Percentiles rank a stretch among this genome's conserved stretches.
Evolutionary conservation across 371 early-diverging fungal genomes (phyloP).

Genomic region (Apophysomyces elegans): DNA sequence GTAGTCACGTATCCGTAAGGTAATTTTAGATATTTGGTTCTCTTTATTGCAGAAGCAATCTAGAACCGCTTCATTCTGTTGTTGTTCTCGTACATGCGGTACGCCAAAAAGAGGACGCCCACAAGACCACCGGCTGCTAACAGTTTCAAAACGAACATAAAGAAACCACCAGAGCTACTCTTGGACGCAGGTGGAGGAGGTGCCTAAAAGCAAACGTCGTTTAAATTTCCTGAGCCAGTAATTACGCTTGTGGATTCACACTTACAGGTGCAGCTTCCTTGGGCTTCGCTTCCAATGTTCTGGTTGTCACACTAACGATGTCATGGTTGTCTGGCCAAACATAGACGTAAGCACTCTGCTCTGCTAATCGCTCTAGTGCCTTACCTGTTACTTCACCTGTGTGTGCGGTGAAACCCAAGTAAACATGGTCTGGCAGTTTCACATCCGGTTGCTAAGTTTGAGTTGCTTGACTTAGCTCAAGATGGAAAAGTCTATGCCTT

Average conservation of each 20-base stretch:
- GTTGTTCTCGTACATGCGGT: slow-evolving; percentile 61
- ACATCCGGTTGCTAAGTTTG: slow-evolving; percentile 56
- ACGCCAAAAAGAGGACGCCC: slow-evolving; percentile 58
- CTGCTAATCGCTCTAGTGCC: neutral
- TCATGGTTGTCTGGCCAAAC: slow-evolving; percentile 78
- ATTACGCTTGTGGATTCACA: too few relatives aligned
- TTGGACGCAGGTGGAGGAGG: slow-evolving; percentile 25
- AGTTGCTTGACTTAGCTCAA: neutral
- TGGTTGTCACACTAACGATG: slow-evolving; percentile 68
- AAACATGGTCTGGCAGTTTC: slow-evolving; percentile 72
- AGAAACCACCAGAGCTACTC: slow-evolving; percentile 43
- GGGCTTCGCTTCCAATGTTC: slow-evolving; percentile 40
- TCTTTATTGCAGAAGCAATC: neutral
- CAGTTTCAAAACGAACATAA: slow-evolving; percentile 58
- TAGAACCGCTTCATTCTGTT: slow-evolving; percentile 71
- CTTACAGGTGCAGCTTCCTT: slow-evolving; percentile 35
- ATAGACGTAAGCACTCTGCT: neutral
- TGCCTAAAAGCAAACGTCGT: neutral
- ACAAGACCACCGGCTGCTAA: slow-evolving; percentile 60
- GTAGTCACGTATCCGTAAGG: too few relatives aligned
- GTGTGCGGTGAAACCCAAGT: slow-evolving; percentile 88
- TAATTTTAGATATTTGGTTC: too few relatives aligned
- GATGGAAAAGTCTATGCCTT: neutral
- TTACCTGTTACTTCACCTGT: slow-evolving; percentile 89
- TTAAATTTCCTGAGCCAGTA: too few relatives aligned